Evolutionary conservation across 2,329 filamentous ascomycete genomes (phyloP), one percentile per base, ranked within the genome.

Genomic region (Herpotrichia juniperi): DNA sequence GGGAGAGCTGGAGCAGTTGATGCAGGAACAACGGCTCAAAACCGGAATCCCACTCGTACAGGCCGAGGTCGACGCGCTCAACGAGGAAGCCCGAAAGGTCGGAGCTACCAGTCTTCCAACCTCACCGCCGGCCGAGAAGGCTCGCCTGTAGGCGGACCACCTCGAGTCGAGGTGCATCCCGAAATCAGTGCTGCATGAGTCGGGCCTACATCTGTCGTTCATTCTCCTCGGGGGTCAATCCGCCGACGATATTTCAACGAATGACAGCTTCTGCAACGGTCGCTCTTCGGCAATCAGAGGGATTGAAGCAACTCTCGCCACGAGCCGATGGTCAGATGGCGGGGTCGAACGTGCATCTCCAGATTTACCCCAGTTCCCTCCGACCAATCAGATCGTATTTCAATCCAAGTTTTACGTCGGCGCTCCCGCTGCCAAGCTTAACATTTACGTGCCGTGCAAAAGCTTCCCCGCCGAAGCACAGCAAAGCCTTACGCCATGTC

Each of bases 1-100:
- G 1, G 82, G 82, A 2, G 83, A 85, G 62, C 79, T 84, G 48
- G 83, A 85, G 62, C 77, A 81, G 53, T 58, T 81, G 16, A 78
- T 67, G 1, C 72, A 78, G 53, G 74, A 79, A 51, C 67, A 72
- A 51, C 68, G 79, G 40, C 54, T 68, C 40, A 50, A 58, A 30
- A 65, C 68, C 14, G 81, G 81, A 0, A 83, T 83, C 44, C 80
- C 80, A 3, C 79, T 77, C 48, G 76, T 78, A 3, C 62, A 75
- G 47, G 73, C 73, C 6, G 81, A 83, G 62, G 73, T 83, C 48
- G 69, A 74, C n/a, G 72, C 71, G 6, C 62, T 84, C 57, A 81
- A 83, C 57, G 62, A 66, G 22, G 81, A 83, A 67, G 81, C 81
- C 9, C 65, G 74, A 40, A 64, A 57, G 44, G 79, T 79, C 1